These are phyloP conservation scores for Lasiodiplodia gonubiensis DNA, from an alignment of 2,329 filamentous ascomycete genomes.

Conservation along the genomic window DNA sequence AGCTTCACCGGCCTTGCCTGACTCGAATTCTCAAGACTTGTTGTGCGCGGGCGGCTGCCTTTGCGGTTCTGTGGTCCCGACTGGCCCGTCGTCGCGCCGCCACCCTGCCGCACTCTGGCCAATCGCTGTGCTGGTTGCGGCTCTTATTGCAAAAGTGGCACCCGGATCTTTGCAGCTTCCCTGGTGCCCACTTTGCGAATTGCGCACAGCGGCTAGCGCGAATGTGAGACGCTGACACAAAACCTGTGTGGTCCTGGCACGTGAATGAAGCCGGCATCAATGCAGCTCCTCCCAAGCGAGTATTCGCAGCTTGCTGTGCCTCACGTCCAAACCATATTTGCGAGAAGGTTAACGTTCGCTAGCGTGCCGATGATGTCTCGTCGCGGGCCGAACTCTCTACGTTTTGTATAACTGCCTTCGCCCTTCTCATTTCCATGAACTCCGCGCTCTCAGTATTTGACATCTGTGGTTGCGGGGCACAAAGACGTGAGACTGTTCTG, in stretches of 20 bases:
- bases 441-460: background rate
- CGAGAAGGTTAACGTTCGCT: background rate
- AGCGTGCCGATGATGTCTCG: background rate
- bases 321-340: constrained; percentile 18
- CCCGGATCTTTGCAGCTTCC: background rate
- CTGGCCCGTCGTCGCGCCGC: constrained; percentile 5
- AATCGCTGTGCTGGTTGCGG: constrained; percentile 15
- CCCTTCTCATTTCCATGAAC: background rate
- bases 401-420: background rate
- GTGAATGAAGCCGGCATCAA: constrained; percentile 5
- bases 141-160: constrained; percentile 22
- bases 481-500: background rate
- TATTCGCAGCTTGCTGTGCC: constrained; percentile 6
- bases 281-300: constrained; percentile 10
- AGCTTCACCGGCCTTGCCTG: constrained; percentile 9
- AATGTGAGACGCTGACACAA: constrained; percentile 19
- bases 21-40: background rate
- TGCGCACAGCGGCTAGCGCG: constrained; percentile 1
- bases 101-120: background rate
- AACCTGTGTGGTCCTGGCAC: background rate
- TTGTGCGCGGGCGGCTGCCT: background rate
- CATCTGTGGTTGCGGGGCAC: background rate
- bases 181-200: background rate
- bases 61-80: background rate
- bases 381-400: background rate